Conservation (phyloP, 2,329 filamentous ascomycete species). For the Biscogniauxia marginata region DNA sequence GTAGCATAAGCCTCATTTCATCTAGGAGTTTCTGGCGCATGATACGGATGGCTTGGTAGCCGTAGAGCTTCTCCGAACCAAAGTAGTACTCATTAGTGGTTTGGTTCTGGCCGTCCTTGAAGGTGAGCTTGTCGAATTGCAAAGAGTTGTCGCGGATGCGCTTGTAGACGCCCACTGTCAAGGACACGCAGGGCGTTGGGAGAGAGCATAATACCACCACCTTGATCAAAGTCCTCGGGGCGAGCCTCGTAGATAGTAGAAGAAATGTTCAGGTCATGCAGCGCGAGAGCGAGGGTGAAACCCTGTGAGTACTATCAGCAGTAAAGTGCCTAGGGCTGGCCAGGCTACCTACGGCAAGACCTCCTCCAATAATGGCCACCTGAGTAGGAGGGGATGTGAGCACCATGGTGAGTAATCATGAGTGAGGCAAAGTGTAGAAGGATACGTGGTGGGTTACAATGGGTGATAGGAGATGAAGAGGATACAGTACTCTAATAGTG, state of each 20-base stretch:
- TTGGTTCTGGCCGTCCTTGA: slow-evolving; percentile 36
- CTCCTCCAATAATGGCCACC: slow-evolving; percentile 13
- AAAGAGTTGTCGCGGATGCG: slow-evolving; percentile 45
- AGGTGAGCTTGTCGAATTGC: slow-evolving; percentile 51
- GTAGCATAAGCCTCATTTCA: slow-evolving; percentile 42
- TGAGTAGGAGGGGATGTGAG: slow-evolving; percentile 7
- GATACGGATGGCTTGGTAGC: slow-evolving; percentile 53
- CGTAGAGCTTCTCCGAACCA: slow-evolving; percentile 45
- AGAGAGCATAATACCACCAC: slow-evolving; percentile 58
- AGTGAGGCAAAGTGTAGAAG: too few relatives aligned
- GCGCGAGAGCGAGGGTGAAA: slow-evolving; percentile 52
- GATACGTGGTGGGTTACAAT: too few relatives aligned
- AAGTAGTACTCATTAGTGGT: slow-evolving; percentile 46
- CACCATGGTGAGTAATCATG: slow-evolving; percentile 11
- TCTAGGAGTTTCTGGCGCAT: slow-evolving; percentile 52
- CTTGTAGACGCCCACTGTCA: slow-evolving; percentile 46
- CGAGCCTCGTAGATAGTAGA: slow-evolving; percentile 52
- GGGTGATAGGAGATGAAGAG: too few relatives aligned
- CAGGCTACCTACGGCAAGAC: slow-evolving; percentile 11
- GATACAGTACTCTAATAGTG: too few relatives aligned
- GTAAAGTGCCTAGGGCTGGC: background rate
- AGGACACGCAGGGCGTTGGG: slow-evolving; percentile 58
- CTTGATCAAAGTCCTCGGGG: slow-evolving; percentile 42
- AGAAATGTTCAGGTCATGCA: slow-evolving; percentile 50
- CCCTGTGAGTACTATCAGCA: slow-evolving; percentile 32